A percentile compares a stretch with the other conserved stretches of the same genome.
phyloP scores from a whole-genome alignment of 2,329 filamentous ascomycete genomes.

The Penicillium olsonii region DNA sequence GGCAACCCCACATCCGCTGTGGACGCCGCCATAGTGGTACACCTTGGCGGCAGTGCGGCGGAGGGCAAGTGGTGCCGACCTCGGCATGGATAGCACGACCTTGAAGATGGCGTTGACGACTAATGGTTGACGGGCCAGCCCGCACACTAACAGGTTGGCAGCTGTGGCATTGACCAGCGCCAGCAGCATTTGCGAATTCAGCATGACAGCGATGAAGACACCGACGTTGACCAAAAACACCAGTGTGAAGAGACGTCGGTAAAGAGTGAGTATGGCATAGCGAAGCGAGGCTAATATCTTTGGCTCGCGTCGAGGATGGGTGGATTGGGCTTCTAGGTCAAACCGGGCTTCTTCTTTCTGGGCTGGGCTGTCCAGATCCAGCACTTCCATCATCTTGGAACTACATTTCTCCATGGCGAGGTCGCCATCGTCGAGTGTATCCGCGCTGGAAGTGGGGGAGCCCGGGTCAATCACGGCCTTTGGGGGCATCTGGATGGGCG shows the following conservation, averaged over 20 bases:
- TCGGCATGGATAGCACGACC: conserved; percentile 48
- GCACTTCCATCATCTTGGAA: conserved; percentile 12
- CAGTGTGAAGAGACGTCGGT: conserved; percentile 46
- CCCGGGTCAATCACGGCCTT: not conserved
- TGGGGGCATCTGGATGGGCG: conserved; percentile 12
- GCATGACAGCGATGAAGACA: conserved; percentile 40
- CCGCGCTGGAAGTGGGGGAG: conserved; percentile 16
- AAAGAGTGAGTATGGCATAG: conserved; percentile 42
- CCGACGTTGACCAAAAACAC: conserved; percentile 43
- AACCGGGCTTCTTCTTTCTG: not conserved
- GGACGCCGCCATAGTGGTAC: conserved; percentile 58
- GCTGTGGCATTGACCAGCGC: conserved; percentile 46
- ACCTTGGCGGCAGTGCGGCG: conserved; percentile 52
- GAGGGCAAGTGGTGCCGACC: conserved; percentile 47
- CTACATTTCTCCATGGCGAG: conserved; percentile 14
- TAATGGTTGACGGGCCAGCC: conserved; percentile 54
- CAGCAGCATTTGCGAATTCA: conserved; percentile 36
- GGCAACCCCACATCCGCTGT: conserved; percentile 54
- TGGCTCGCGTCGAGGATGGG: conserved; percentile 15
- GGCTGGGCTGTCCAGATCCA: not conserved
- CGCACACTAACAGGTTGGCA: conserved; percentile 50
- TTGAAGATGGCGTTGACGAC: conserved; percentile 55
- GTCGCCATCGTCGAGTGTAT: conserved; percentile 23
- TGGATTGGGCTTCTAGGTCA: conserved; percentile 34
- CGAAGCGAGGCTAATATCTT: conserved; percentile 35